Conservation (phyloP, 148 eudicot species). For the Agrostemma githago region DNA sequence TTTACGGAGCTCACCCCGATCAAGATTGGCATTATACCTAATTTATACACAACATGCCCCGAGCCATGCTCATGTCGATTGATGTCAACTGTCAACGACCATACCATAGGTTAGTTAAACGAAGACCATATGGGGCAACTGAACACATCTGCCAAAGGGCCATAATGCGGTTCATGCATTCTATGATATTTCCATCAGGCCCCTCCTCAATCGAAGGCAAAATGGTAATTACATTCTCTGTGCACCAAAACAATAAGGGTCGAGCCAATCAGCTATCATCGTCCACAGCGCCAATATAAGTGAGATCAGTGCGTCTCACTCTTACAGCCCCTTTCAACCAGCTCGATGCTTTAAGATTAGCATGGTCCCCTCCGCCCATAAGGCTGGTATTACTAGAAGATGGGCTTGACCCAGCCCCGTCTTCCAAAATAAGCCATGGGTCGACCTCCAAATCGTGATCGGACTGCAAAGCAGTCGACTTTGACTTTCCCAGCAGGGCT, state of each 20-base stretch:
- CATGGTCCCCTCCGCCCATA: slow-evolving; percentile 52
- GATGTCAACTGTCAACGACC: slow-evolving; percentile 1
- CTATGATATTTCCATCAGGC: background rate
- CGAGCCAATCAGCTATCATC: slow-evolving; percentile 66
- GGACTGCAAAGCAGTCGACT: slow-evolving; percentile 38
- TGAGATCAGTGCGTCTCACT: slow-evolving; percentile 82
- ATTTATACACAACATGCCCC: slow-evolving; percentile 27
- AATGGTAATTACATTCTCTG: slow-evolving; percentile 11
- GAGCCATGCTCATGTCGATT: slow-evolving; percentile 21
- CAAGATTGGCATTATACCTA: slow-evolving; percentile 21
- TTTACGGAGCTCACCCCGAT: slow-evolving; percentile 26
- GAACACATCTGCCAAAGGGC: background rate
- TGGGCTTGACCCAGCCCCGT: slow-evolving; percentile 70
- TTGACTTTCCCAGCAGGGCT: slow-evolving; percentile 46
- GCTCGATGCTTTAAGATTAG: slow-evolving; percentile 67
- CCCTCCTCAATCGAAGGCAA: slow-evolving; percentile 11
- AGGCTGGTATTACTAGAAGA: slow-evolving; percentile 46
- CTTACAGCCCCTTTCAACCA: slow-evolving; percentile 92
- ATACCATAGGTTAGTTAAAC: slow-evolving; percentile 17
- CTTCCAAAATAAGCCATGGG: slow-evolving; percentile 90
- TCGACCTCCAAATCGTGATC: slow-evolving; percentile 67
- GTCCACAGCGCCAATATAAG: slow-evolving; percentile 79
- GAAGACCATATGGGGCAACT: slow-evolving; percentile 4
- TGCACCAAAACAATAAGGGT: slow-evolving; percentile 16
- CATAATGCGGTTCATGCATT: slow-evolving; percentile 8